phyloP scores from a whole-genome alignment of 108 stramenopile species.

The Craspedostauros australis region DNA sequence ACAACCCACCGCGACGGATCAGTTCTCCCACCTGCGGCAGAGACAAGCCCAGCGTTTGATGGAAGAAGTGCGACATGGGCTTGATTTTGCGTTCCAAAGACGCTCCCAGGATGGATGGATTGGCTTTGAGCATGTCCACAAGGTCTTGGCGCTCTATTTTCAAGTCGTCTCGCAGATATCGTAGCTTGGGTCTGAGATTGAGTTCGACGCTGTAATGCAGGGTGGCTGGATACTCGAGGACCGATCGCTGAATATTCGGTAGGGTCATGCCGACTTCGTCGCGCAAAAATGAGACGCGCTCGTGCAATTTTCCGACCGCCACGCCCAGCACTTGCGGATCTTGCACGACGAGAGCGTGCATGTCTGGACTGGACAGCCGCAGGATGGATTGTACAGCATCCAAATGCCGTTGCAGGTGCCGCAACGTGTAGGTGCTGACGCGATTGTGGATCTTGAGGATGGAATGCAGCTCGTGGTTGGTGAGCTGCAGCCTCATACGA shows the following conservation, averaged over 20 bases:
- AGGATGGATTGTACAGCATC: neutral
- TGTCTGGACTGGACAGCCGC: neutral
- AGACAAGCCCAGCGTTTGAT: too few species aligned
- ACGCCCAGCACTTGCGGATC: conserved; percentile 9
- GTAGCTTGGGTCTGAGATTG: conserved; percentile 9
- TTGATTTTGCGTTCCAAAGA: conserved; percentile 4
- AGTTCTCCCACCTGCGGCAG: too few species aligned
- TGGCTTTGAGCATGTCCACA: neutral
- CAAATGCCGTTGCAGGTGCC: neutral
- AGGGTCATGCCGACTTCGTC: neutral
- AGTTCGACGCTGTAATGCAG: conserved; percentile 9
- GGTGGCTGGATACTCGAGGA: neutral
- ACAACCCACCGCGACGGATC: too few species aligned
- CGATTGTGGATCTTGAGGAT: conserved; percentile 8
- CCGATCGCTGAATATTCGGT: neutral
- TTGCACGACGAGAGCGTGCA: conserved; percentile 3
- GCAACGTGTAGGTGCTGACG: neutral
- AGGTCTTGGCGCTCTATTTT: neutral
- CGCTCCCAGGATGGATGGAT: conserved; percentile 4
- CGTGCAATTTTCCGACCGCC: neutral
- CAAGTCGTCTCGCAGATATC: neutral
- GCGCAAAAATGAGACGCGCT: conserved; percentile 7
- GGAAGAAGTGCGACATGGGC: conserved; percentile 4
- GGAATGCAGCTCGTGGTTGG: conserved; percentile 2
- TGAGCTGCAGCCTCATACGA: conserved; percentile 5